phyloP scores from a whole-genome alignment of 2,329 filamentous ascomycete species.

The Fusarium tanahbumbuense region DNA sequence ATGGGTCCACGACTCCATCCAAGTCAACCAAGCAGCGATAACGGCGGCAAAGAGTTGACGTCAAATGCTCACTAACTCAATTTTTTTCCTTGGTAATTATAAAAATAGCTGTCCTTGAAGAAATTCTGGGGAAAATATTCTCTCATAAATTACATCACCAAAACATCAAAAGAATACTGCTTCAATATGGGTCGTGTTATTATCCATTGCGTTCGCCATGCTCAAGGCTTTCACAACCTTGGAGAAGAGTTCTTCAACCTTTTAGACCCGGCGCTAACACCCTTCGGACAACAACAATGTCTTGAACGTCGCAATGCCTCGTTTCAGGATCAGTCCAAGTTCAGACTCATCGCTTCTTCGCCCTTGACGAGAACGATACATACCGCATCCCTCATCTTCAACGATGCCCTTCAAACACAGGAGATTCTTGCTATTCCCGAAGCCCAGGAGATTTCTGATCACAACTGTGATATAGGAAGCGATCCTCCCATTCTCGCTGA shows the following conservation, averaged over 20 bases:
- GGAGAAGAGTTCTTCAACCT: conserved; percentile 36
- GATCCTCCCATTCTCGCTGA: not conserved
- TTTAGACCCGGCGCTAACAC: conserved; percentile 31
- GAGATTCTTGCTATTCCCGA: conserved; percentile 32
- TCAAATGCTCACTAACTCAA: not conserved
- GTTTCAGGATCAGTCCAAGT: conserved; percentile 35
- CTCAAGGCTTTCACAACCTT: conserved; percentile 35
- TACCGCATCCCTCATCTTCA: conserved; percentile 25
- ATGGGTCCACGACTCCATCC: not conserved
- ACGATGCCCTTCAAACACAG: conserved; percentile 16
- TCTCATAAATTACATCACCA: not conserved
- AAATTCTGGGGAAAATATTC: not conserved
- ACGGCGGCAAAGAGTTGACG: conserved; percentile 4
- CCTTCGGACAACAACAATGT: conserved; percentile 34
- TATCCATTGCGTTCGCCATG: conserved; percentile 34
- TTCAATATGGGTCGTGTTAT: conserved; percentile 22
- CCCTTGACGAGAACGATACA: conserved; percentile 30
- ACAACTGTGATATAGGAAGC: conserved; percentile 30
- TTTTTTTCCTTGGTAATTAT: not conserved
- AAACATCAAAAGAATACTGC: not conserved
- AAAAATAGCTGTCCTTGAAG: not conserved
- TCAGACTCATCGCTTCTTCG: conserved; percentile 29
- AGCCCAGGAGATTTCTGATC: conserved; percentile 36
- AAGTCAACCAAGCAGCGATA: conserved; percentile 5
- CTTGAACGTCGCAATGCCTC: conserved; percentile 22